Evolutionary conservation across 805 yeast species (phyloP), one percentile per base, ranked within the genome.

Genomic region (Isabelozyma pseudorhagii): DNA sequence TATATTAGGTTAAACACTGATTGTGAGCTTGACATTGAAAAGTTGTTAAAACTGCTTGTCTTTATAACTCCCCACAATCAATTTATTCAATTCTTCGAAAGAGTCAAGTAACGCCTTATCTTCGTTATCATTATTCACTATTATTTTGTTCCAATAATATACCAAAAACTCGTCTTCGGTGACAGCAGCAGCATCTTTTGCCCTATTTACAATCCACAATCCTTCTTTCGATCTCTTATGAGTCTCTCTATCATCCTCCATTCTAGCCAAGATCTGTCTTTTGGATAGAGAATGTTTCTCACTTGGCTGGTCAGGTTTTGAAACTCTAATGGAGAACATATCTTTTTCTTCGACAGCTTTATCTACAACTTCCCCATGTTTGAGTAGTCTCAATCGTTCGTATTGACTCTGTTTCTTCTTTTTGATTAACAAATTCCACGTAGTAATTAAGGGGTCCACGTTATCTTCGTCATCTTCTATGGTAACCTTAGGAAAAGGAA

Each of bases 211-310:
- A 8, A 84, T 78, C 96, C 97, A 90, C 18, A 83, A 73, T 9
- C 78, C 81, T 59, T 93, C 97, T 57, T 92, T 90, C 11, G 87
- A 80, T 54, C 88, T 78, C 63, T 93, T 93, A 60, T 89, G 91
- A 42, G 96, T 74, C 63, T 93, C 99, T 56, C 99, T 74, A 63
- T 93, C 98, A 53, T 86, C 92, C 63, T 93, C 97, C 85, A 93
- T 90, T 51, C 98, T 72, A 38, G 81, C 77, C 14, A 90, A 63
- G 14, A 88, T 82, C 55, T 85, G 89, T 44, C 82, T 66, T 47
- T 69, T 69, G 5, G 77, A 60, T 4, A 72, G 55, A 57, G 53
- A 36, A 54, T 56, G 28, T 46, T 51, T 36, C 53, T 57, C 38
- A 38, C 18, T 31, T 43, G 40, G 31, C 38, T 46, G 11, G n/a